A percentile compares a stretch with the other conserved stretches of the same genome.
These are phyloP conservation scores for Mycena galericulata DNA, from an alignment of 768 basidiomycete genomes.

Conservation along the genomic window DNA sequence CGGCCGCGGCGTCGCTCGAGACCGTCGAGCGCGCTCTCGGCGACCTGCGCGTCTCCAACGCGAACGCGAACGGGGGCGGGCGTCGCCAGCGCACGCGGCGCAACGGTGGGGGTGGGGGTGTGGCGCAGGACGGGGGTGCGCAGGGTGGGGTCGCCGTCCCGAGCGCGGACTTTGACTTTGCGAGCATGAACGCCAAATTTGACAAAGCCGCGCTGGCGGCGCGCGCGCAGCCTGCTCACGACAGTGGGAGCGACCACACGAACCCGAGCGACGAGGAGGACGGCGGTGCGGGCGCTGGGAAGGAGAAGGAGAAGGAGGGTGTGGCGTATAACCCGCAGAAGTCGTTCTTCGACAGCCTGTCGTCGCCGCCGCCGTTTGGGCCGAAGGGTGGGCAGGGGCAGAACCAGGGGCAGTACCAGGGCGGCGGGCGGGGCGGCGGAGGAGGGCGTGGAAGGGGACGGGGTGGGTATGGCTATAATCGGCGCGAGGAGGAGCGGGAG, in stretches of 20 bases:
- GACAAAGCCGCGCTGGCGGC: conserved; percentile 74
- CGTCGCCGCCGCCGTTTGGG: conserved; percentile 48
- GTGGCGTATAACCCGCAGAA: conserved; percentile 79
- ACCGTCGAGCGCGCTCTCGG: conserved; percentile 69
- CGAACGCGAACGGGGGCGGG: conserved; percentile 6
- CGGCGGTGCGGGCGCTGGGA: conserved; percentile 36
- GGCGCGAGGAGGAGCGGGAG: conserved; percentile 87
- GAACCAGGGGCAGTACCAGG: conserved; percentile 46
- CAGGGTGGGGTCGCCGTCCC: conserved; percentile 54
- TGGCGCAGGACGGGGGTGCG: background rate
- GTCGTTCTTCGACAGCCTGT: conserved; percentile 85
- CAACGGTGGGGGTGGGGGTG: too few relatives aligned
- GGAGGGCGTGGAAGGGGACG: conserved; percentile 54
- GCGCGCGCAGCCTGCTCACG: conserved; percentile 35
- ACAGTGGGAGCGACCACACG: conserved; percentile 39
- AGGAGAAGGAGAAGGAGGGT: conserved; percentile 49
- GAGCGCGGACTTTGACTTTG: conserved; percentile 85
- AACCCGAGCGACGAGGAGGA: conserved; percentile 46
- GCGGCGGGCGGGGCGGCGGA: conserved; percentile 49
- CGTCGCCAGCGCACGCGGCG: conserved; percentile 27
- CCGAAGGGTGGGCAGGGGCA: conserved; percentile 53
- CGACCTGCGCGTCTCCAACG: conserved; percentile 59
- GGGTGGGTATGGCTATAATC: conserved; percentile 67
- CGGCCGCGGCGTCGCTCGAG: conserved; percentile 80
- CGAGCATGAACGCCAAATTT: conserved; percentile 81